Evolutionary conservation across 1,139 yeast genomes (phyloP), one percentile per base, ranked within the genome.

Genomic region (Kodamaea plutei): DNA sequence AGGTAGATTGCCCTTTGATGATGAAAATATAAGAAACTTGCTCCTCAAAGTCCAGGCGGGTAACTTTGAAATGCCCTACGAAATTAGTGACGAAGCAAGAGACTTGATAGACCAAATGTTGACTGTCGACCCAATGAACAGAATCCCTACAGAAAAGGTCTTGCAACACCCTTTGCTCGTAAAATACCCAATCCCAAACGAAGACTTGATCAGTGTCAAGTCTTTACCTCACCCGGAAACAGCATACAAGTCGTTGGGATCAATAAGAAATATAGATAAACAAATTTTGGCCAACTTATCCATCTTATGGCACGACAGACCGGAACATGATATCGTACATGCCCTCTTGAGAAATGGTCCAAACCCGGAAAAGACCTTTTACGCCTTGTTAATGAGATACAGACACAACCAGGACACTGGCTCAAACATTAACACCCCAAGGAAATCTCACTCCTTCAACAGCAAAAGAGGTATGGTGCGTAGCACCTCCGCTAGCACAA

Each of bases 1-100:
- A 1, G 94, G 93, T 8, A 79, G 84, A 56, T 62, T 83, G 39
- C 93, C 94, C 9, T 83, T 83, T 50, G 91, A 83, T 52, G 93
- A 83, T 54, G 85, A 82, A 44, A 81, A 79, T 47, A 82, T 83
- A 42, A 72, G 88, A 52, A 77, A 75, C 44, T 58, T 83, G 35
- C 58, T 83, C 34, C 51, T 81, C 34, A 83, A 82, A 52, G 94
- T 83, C 12, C 91, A 83, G 54, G 73, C 80, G 13, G 94, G 93
- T 25, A 67, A 63, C 34, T 83, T 72, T 50, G 84, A 77, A 41
- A 79, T 83, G 82, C 91, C 91, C 6, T 57, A 60, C n/a, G 75
- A 70, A 38, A 56, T 83, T 23, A 73, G 84, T 26, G 37, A 45
- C 7, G 89, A 83, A 44, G 89, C 93, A 3, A 67, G 65, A 43